Conservation (phyloP, 2,329 filamentous ascomycete species). For the Alternaria sp. region DNA sequence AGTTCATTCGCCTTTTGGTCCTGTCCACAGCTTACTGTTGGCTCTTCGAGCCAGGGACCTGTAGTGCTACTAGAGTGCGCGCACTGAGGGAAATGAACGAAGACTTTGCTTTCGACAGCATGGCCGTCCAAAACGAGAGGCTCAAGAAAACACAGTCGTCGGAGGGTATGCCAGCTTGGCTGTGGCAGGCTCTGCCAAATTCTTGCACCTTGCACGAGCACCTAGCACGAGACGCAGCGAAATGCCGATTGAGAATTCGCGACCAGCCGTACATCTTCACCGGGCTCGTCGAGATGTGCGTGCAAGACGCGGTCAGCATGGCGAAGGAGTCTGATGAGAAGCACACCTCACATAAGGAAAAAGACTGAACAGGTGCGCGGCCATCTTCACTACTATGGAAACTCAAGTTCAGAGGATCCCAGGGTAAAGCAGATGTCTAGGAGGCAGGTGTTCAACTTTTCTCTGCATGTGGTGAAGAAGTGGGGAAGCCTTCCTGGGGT, state of each 20-base stretch:
- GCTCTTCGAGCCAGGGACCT: rapidly evolving
- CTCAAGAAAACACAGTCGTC: too few species aligned
- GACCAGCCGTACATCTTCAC: slow-evolving; percentile 3
- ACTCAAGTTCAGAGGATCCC: too few species aligned
- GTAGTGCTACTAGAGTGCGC: neutral
- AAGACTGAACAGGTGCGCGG: too few species aligned
- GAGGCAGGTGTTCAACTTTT: too few species aligned
- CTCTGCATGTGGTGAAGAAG: neutral
- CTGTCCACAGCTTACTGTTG: neutral
- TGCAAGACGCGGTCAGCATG: neutral
- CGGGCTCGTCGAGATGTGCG: neutral
- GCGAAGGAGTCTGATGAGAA: neutral
- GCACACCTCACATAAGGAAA: too few species aligned
- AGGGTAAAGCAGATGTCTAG: too few species aligned
- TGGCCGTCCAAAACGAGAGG: neutral
- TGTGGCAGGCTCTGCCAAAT: neutral
- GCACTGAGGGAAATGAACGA: neutral
- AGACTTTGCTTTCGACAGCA: neutral
- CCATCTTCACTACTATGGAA: too few species aligned
- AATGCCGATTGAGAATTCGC: neutral
- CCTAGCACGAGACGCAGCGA: neutral
- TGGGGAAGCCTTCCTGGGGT: neutral
- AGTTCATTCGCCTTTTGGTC: neutral
- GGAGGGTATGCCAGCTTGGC: rapidly evolving
- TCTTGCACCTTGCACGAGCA: slow-evolving; percentile 8